Base-by-base conservation (phyloP, 1,284 basidiomycete species). In the Leccinum pachyderme region DNA sequence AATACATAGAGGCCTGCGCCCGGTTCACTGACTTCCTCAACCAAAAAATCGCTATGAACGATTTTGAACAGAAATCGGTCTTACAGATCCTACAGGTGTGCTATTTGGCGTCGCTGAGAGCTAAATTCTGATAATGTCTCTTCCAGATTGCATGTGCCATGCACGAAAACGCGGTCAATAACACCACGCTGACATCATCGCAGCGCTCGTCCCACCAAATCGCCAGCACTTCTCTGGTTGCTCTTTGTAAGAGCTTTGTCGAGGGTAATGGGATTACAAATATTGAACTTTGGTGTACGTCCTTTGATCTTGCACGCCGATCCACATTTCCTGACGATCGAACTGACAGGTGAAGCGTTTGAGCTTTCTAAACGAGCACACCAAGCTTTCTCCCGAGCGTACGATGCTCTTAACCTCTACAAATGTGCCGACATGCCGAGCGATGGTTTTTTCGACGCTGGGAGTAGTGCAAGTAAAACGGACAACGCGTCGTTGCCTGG, bases 121-220 rank as follows among this genome's bases (percentile, higher is more conserved):
- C 18, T 8, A 2, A 9, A 45, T 12, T 27, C 49, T 63, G 24
- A 62, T 44, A 9, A 48, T 7, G 7, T 22, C 47, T 24, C 18
- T 6, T 49, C 39, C 52, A 66, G 64, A 25, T 62, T 32, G 67
- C 61, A 2, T 60, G 52, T 47, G 65, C 59, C 5, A 56, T 66
- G 65, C 63, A 68, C 11, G 59, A 68, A 55, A 68, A 53, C 5
- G 62, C 56, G 6, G 9, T 68, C 45, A 65, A 57, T 2, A 58
- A 65, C 11, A 11, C 37, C 9, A 1, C 3, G 18, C 50, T 68
- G 56, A 49, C 61, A 24, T 7, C 5, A 3, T 1, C 29, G 1
- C 28, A 68, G 43, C 61, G 44, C 15, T 44, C 43, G 22, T 2
- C 9, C 4, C 53, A 68, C 15, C n/a, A 56, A 2, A 32, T 63